phyloP scores from a whole-genome alignment of 768 basidiomycete species.

The Tulasnella sp. region DNA sequence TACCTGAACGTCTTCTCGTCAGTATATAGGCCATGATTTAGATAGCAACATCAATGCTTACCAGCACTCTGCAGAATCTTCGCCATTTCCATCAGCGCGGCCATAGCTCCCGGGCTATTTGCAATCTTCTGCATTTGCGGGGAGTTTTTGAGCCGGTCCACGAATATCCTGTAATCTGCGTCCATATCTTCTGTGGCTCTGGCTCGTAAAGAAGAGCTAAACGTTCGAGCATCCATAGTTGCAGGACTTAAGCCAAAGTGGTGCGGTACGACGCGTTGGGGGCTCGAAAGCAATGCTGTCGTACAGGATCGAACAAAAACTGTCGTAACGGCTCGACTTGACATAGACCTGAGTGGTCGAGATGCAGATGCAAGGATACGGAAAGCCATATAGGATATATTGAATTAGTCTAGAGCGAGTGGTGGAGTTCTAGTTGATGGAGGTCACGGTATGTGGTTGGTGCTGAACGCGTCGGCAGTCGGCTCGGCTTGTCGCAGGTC shows the following conservation, averaged over 20 bases:
- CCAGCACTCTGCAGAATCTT: slow-evolving; percentile 12
- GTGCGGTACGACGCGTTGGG: background rate
- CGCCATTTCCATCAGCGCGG: slow-evolving; percentile 16
- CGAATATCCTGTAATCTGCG: slow-evolving; percentile 2
- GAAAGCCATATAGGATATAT: background rate
- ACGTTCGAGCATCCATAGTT: background rate
- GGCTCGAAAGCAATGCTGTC: background rate
- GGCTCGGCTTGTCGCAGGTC: background rate
- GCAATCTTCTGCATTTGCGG: slow-evolving; percentile 22
- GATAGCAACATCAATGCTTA: background rate
- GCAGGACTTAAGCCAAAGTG: background rate
- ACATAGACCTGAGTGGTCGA: background rate
- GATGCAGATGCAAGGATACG: background rate
- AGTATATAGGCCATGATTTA: background rate
- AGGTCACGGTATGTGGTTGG: background rate
- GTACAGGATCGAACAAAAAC: background rate
- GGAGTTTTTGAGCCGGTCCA: slow-evolving; percentile 24
- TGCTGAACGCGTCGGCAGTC: background rate
- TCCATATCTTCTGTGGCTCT: slow-evolving; percentile 17
- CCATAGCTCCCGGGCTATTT: slow-evolving; percentile 17
- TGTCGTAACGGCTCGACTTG: background rate
- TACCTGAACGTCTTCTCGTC: background rate
- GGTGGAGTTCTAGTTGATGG: background rate
- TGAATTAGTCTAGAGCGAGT: background rate
- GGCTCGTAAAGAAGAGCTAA: background rate